A percentile compares a stretch with the other conserved stretches of the same genome.
Conservation (phyloP, 2,329 filamentous ascomycete species). For the Trichoderma breve region DNA sequence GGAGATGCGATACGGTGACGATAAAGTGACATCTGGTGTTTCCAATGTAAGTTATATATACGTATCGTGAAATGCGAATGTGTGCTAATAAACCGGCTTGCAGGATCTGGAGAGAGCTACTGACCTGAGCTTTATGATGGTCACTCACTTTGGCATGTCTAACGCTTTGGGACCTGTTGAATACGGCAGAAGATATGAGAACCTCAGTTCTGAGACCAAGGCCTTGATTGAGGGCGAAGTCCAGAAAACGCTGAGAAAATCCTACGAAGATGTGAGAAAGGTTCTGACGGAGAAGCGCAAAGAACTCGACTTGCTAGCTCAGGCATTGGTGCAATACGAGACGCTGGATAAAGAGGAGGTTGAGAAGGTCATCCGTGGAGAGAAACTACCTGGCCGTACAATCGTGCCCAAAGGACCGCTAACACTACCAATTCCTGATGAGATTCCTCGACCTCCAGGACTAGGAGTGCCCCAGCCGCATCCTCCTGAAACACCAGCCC, state of each 20-base stretch:
- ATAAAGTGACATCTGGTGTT: conserved; percentile 87
- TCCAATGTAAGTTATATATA: conserved; percentile 58
- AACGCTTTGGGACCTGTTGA: conserved; percentile 85
- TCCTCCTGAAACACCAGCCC: conserved; percentile 32
- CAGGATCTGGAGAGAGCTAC: conserved; percentile 85
- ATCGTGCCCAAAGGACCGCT: conserved; percentile 53
- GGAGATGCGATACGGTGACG: conserved; percentile 86
- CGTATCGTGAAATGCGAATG: neutral
- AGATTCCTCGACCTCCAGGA: conserved; percentile 36
- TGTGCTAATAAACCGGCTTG: neutral
- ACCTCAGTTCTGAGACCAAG: conserved; percentile 82
- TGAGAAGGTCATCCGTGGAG: conserved; percentile 81
- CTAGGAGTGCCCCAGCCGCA: conserved; percentile 37
- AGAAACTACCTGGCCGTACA: conserved; percentile 68
- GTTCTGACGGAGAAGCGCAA: conserved; percentile 73
- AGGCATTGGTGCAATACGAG: conserved; percentile 91
- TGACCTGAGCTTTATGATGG: conserved; percentile 78
- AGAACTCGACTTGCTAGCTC: conserved; percentile 83
- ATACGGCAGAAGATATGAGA: conserved; percentile 74
- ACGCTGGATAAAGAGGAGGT: conserved; percentile 88
- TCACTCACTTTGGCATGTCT: conserved; percentile 88
- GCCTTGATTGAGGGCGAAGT: conserved; percentile 86
- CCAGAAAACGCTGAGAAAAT: conserved; percentile 77
- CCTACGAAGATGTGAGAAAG: conserved; percentile 67
- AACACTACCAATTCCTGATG: conserved; percentile 38